phyloP scores from a whole-genome alignment of 805 yeast genomes.

The Saccharomycopsis guyanensis region DNA sequence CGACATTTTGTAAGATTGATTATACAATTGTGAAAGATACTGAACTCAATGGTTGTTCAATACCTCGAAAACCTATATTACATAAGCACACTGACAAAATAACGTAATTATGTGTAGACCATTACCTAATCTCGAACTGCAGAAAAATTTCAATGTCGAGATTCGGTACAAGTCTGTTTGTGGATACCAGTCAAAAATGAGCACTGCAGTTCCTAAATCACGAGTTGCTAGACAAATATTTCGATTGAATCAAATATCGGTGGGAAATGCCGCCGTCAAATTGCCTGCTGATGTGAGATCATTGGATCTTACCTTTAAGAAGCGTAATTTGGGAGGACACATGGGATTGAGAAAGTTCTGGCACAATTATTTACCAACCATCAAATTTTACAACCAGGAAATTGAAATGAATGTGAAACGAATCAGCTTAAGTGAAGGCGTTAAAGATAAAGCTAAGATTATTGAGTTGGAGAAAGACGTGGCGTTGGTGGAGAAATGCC shows the following conservation, averaged over 20 bases:
- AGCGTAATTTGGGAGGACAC: slow-evolving; percentile 33
- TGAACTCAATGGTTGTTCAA: too few species aligned
- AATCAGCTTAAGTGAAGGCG: slow-evolving; percentile 24
- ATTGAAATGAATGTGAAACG: slow-evolving; percentile 39
- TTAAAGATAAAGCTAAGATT: slow-evolving; percentile 25
- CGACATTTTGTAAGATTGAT: slow-evolving; percentile 12
- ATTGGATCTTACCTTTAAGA: slow-evolving; percentile 38
- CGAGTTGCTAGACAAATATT: slow-evolving; percentile 37
- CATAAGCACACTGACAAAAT: not conserved
- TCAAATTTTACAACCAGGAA: slow-evolving; percentile 47
- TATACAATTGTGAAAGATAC: too few species aligned
- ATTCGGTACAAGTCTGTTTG: too few species aligned
- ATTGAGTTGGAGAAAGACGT: slow-evolving; percentile 29
- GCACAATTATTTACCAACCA: slow-evolving; percentile 44
- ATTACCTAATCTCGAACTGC: not conserved
- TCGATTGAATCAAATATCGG: slow-evolving; percentile 35
- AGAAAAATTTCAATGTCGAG: not conserved
- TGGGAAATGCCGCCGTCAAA: slow-evolving; percentile 28
- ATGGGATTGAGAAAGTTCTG: slow-evolving; percentile 48
- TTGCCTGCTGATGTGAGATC: slow-evolving; percentile 31
- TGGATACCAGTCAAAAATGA: too few species aligned
- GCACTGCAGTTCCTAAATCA: slow-evolving; percentile 28
- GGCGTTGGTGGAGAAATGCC: slow-evolving; percentile 27
- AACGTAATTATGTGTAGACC: not conserved
- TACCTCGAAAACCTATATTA: too few species aligned